These are phyloP conservation scores for Lathyrus tuberosus DNA, from an alignment of 306 rosid genomes.

Conservation along the genomic window DNA sequence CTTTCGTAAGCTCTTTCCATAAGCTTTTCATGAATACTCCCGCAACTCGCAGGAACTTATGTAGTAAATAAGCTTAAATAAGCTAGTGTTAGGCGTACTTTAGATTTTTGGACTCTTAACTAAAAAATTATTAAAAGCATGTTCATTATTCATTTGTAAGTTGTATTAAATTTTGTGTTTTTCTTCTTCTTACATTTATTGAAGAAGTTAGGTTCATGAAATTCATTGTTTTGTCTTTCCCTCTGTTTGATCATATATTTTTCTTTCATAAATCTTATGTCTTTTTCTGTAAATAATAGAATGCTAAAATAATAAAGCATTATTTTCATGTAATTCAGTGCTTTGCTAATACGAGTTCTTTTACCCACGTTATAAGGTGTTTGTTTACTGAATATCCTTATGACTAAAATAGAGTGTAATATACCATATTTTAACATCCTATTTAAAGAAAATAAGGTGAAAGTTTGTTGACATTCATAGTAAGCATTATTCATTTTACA, in stretches of 20 bases:
- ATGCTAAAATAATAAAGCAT: conserved; percentile 14
- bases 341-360: conserved; percentile 66
- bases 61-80: background rate
- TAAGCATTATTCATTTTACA: too few relatives aligned
- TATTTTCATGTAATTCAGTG: too few relatives aligned
- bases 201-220: conserved; percentile 7
- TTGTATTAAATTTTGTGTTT: background rate
- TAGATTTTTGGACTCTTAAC: background rate
- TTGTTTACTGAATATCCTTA: too few relatives aligned
- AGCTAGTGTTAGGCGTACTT: background rate
- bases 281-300: conserved; percentile 3
- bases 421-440: too few relatives aligned
- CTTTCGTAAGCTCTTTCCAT: background rate
- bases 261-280: conserved; percentile 1
- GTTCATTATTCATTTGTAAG: background rate
- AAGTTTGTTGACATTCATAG: too few relatives aligned
- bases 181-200: background rate
- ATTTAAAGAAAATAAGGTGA: too few relatives aligned
- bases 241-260: conserved; percentile 23
- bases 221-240: too few relatives aligned
- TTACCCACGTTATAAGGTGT: too few relatives aligned
- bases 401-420: too few relatives aligned
- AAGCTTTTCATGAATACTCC: too few relatives aligned
- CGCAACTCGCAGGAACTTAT: background rate
- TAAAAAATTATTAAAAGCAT: background rate